These are phyloP conservation scores for Syzygium grande DNA, from an alignment of 345 rosid genomes.

Conservation along the genomic window DNA sequence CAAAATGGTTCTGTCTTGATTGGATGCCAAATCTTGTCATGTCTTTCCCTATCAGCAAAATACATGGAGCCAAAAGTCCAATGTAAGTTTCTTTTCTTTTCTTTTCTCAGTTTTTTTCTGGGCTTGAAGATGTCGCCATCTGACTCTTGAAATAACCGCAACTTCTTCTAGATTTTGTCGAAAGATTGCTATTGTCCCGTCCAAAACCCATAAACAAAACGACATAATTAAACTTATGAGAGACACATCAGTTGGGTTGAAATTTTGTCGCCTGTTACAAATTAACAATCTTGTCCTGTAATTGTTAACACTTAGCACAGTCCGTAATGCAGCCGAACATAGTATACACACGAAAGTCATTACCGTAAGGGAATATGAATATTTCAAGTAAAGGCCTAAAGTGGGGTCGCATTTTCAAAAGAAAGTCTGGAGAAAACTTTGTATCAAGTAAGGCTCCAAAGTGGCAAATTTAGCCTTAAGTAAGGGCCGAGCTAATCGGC, in stretches of 20 bases:
- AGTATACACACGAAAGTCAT: not conserved
- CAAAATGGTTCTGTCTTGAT: not conserved
- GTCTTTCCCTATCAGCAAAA: not conserved
- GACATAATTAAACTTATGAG: not conserved
- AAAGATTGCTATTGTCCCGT: not conserved
- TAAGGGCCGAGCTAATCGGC: not conserved
- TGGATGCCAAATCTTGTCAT: not conserved
- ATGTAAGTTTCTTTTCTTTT: not conserved
- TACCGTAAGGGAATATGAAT: not conserved
- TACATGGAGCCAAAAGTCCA: not conserved
- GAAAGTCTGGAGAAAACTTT: not conserved
- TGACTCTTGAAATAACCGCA: not conserved
- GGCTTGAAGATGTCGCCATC: not conserved
- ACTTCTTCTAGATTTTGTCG: not conserved
- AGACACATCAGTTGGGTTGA: not conserved
- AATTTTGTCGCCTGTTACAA: not conserved
- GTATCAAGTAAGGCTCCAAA: not conserved
- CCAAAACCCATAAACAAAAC: not conserved
- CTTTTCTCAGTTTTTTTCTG: not conserved
- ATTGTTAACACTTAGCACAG: not conserved
- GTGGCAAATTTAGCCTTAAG: not conserved
- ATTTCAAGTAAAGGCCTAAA: not conserved
- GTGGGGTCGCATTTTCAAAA: not conserved
- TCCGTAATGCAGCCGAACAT: not conserved
- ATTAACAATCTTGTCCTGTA: not conserved